Percentiles rank a stretch among this genome's conserved stretches.
phyloP scores from a whole-genome alignment of 495 filamentous ascomycete genomes.

The Hypoxylon lenormandii region DNA sequence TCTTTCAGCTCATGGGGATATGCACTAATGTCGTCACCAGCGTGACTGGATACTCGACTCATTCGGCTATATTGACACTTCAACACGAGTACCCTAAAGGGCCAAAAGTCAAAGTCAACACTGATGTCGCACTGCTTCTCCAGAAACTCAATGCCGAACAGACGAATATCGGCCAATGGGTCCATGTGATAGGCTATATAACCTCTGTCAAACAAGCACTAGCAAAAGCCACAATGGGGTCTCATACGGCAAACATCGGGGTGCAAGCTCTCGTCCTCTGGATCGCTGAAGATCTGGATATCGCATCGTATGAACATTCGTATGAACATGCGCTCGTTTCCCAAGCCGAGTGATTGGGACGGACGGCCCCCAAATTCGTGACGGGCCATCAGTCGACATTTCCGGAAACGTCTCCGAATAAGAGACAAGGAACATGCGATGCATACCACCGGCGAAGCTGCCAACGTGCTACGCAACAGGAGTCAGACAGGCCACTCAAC shows the following conservation, averaged over 20 bases:
- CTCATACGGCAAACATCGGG: constrained; percentile 13
- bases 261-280: constrained; percentile 42
- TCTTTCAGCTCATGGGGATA: constrained; percentile 17
- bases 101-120: constrained; percentile 61
- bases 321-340: constrained; percentile 33
- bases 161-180: constrained; percentile 82
- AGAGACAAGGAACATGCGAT: constrained; percentile 11
- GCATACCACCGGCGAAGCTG: constrained; percentile 12
- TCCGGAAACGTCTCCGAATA: neutral
- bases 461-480: constrained; percentile 2
- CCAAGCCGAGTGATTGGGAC: constrained; percentile 20
- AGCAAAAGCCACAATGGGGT: constrained; percentile 7
- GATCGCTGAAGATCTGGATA: constrained; percentile 34
- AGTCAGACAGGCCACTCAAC: neutral
- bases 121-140: constrained; percentile 78
- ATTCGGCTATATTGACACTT: constrained; percentile 70
- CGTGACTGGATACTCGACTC: constrained; percentile 74
- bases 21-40: constrained; percentile 59
- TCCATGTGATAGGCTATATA: constrained; percentile 90
- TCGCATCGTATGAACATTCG: constrained; percentile 34
- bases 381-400: constrained; percentile 2
- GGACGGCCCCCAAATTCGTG: constrained; percentile 2
- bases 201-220: constrained; percentile 44
- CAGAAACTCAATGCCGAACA: constrained; percentile 72
- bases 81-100: constrained; percentile 73